Conservation (phyloP, 305 asterid genomes). For the Rubia balearica region DNA sequence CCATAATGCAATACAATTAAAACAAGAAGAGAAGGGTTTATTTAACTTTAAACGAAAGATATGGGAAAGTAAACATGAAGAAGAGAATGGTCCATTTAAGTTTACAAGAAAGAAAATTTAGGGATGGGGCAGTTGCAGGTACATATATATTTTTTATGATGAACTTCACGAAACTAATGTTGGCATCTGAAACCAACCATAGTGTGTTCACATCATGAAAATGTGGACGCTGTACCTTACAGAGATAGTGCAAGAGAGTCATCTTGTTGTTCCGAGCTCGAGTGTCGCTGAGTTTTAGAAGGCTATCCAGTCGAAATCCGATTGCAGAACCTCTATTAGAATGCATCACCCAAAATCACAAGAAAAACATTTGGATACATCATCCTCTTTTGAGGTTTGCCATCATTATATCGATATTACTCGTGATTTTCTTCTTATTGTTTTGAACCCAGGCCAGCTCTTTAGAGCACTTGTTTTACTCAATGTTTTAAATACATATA, state of each 20-base stretch:
- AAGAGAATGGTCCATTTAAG: not conserved
- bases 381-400: not conserved
- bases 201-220: not conserved
- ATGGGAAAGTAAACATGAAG: not conserved
- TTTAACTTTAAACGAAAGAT: not conserved
- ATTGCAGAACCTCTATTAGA: conserved; percentile 66
- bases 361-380: not conserved
- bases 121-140: not conserved
- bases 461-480: too few species aligned
- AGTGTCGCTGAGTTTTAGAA: conserved; percentile 78
- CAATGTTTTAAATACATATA: too few species aligned
- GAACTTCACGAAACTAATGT: conserved; percentile 1
- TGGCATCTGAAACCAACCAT: not conserved
- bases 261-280: conserved; percentile 71
- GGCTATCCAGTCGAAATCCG: conserved; percentile 91
- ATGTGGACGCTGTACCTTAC: conserved; percentile 46
- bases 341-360: not conserved
- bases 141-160: too few species aligned
- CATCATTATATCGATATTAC: not conserved
- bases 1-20: not conserved
- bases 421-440: too few species aligned
- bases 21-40: not conserved
- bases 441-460: not conserved
- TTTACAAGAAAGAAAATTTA: not conserved
- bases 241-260: conserved; percentile 86